phyloP scores from a whole-genome alignment of 768 basidiomycete species.

The Suillus cothurnatus region DNA sequence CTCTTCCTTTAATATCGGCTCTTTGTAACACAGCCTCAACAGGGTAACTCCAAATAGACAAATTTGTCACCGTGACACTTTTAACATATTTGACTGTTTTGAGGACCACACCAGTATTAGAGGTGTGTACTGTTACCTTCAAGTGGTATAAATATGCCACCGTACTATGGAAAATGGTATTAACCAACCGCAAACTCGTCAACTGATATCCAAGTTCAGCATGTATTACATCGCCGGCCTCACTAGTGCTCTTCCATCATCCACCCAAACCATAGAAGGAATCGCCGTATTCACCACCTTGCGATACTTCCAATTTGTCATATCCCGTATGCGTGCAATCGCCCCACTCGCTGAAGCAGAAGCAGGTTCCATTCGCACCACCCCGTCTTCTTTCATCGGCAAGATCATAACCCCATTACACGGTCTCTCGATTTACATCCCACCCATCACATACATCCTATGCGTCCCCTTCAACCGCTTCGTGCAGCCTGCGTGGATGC shows the following conservation, averaged over 20 bases:
- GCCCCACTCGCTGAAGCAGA: constrained; percentile 13
- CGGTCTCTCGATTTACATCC: constrained; percentile 21
- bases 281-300: constrained; percentile 28
- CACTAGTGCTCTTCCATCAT: constrained; percentile 6
- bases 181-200: neutral
- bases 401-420: constrained; percentile 33
- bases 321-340: constrained; percentile 12
- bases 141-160: neutral
- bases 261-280: constrained; percentile 23
- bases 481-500: constrained; percentile 40
- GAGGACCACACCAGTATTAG: neutral
- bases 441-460: constrained; percentile 31
- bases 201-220: neutral
- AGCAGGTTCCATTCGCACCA: constrained; percentile 19
- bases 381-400: constrained; percentile 22
- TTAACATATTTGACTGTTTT: neutral
- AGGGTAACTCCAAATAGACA: neutral
- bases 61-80: neutral
- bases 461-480: constrained; percentile 32
- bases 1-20: neutral
- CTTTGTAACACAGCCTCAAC: neutral
- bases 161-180: neutral
- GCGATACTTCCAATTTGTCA: constrained; percentile 23
- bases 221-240: constrained; percentile 30
- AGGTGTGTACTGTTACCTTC: too few relatives aligned